Conservation (phyloP, 345 rosid genomes). For the Moricandia arvensis region DNA sequence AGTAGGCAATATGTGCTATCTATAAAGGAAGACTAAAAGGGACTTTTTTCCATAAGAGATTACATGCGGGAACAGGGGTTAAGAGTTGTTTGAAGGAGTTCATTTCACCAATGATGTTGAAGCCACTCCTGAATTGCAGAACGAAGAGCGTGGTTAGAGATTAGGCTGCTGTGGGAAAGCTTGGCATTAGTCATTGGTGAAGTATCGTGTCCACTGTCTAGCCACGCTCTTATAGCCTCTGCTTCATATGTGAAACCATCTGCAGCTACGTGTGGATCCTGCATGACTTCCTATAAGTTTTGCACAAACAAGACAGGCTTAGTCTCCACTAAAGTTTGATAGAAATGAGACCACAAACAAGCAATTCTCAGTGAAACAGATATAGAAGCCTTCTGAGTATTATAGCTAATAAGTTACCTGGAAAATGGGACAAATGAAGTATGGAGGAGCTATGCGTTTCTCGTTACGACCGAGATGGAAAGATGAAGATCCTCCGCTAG, state of each 20-base stretch:
- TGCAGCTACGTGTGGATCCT: conserved; percentile 77
- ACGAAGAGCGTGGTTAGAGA: conserved; percentile 57
- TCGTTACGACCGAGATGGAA: conserved; percentile 52
- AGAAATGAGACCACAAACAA: too few relatives aligned
- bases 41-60: conserved; percentile 12
- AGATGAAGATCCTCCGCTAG: conserved; percentile 63
- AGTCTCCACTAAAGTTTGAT: not conserved
- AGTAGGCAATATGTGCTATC: conserved; percentile 16
- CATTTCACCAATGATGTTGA: conserved; percentile 42
- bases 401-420: conserved; percentile 55
- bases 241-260: conserved; percentile 87
- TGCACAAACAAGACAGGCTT: not conserved
- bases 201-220: conserved; percentile 56
- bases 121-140: conserved; percentile 67
- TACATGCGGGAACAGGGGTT: conserved; percentile 1
- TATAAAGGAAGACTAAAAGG: not conserved
- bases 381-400: too few relatives aligned
- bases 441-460: conserved; percentile 59
- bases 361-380: too few relatives aligned
- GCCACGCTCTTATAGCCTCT: conserved; percentile 75
- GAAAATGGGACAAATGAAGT: conserved; percentile 83
- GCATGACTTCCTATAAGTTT: conserved; percentile 72
- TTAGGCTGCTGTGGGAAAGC: conserved; percentile 45
- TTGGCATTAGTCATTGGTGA: conserved; percentile 75
- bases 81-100: not conserved